Conservation (phyloP, 140 eudicot genomes). For the Anethum foeniculum region DNA sequence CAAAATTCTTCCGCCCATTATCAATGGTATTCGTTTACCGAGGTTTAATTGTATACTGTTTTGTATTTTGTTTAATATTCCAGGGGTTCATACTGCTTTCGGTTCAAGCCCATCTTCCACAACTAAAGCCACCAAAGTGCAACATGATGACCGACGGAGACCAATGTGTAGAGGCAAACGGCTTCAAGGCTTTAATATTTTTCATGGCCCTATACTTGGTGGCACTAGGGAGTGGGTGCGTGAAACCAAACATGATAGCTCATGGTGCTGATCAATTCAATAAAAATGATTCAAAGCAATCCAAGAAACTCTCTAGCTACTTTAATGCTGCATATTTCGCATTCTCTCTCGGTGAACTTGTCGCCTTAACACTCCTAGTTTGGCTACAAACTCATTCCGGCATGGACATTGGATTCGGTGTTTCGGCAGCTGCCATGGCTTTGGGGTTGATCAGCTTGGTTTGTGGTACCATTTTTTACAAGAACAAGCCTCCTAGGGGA, state of each 20-base stretch:
- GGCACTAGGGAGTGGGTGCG: conserved; percentile 96
- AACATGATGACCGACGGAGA: conserved; percentile 56
- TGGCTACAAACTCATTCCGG: conserved; percentile 97
- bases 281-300: conserved; percentile 38
- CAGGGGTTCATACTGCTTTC: conserved; percentile 87
- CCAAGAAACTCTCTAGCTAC: conserved; percentile 82
- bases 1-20: too few species aligned
- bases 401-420: conserved; percentile 97
- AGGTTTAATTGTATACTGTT: neutral
- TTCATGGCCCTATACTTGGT: conserved; percentile 88
- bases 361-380: conserved; percentile 80
- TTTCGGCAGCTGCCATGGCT: conserved; percentile 92
- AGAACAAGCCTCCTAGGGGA: conserved; percentile 86
- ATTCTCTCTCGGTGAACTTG: conserved; percentile 80
- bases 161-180: conserved; percentile 63
- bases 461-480: conserved; percentile 56
- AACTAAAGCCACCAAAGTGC: conserved; percentile 84
- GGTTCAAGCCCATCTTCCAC: conserved; percentile 95
- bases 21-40: neutral
- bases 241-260: conserved; percentile 97
- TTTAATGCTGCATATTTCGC: conserved; percentile 96
- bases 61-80: neutral
- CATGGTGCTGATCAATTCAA: conserved; percentile 94
- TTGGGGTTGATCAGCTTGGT: conserved; percentile 70
- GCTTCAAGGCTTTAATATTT: conserved; percentile 61